phyloP scores from a whole-genome alignment of 2,329 filamentous ascomycete species.

The Sporothrix schenckii region DNA sequence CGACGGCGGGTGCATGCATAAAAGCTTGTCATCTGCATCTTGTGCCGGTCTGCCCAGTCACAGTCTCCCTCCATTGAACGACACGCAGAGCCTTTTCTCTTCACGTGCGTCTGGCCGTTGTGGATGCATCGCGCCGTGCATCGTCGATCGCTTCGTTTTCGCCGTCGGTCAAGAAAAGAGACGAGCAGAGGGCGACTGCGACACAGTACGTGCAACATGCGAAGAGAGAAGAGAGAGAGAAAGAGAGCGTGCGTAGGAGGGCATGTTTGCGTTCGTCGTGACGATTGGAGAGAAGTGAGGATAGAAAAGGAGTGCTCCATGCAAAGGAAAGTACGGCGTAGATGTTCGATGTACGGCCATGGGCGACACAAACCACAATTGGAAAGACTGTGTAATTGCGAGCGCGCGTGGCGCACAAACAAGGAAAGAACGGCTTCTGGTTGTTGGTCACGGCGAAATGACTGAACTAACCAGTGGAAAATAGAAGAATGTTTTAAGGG shows the following conservation, averaged over 20 bases:
- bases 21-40: background rate
- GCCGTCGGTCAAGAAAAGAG: conserved; percentile 17
- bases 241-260: background rate
- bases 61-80: background rate
- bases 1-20: background rate
- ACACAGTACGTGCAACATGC: background rate
- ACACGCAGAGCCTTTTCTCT: conserved; percentile 5
- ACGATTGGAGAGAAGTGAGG: conserved; percentile 9
- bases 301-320: background rate
- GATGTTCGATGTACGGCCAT: background rate
- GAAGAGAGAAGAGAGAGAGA: background rate
- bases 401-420: background rate
- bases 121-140: background rate
- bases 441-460: conserved; percentile 2
- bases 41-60: background rate
- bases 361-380: background rate
- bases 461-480: too few relatives aligned
- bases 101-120: conserved; percentile 18
- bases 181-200: background rate
- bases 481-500: too few relatives aligned
- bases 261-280: background rate
- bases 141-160: conserved; percentile 13
- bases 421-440: conserved; percentile 4
- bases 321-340: background rate
- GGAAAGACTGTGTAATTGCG: conserved; percentile 8